These are phyloP conservation scores for Apiosordaria backusii DNA, from an alignment of 495 filamentous ascomycete genomes.

Conservation along the genomic window DNA sequence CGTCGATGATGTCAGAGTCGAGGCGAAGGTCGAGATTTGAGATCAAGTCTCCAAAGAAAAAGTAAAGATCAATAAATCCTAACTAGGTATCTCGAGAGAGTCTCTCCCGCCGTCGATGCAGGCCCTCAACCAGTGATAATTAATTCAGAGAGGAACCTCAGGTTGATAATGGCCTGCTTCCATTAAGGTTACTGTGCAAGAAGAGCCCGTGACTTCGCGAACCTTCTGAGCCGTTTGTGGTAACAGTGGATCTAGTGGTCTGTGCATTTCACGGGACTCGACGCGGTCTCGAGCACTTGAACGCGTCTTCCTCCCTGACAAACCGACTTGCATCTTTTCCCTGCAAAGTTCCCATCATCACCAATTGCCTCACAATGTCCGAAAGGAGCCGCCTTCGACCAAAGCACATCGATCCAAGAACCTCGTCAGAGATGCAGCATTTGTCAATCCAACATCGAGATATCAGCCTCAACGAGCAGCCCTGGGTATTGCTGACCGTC, in stretches of 20 bases:
- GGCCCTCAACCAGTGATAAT: neutral
- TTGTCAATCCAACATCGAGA: constrained; percentile 18
- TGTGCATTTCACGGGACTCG: neutral
- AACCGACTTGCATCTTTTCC: constrained; percentile 5
- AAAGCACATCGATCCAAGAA: constrained; percentile 9
- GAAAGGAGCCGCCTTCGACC: constrained; percentile 12
- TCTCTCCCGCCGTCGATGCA: too few species aligned
- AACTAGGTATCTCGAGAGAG: neutral
- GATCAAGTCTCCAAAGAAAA: neutral
- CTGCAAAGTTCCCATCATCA: constrained; percentile 10
- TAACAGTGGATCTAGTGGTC: neutral
- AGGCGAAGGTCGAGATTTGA: neutral
- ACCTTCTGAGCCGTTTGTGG: neutral
- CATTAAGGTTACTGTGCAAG: neutral
- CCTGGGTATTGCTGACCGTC: constrained; percentile 10
- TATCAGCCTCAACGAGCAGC: constrained; percentile 20
- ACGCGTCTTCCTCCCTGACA: constrained; percentile 14
- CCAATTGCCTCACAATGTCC: constrained; percentile 26
- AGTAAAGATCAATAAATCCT: neutral
- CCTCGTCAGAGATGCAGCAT: constrained; percentile 17
- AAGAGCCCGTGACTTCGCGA: constrained; percentile 22
- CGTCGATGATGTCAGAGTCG: constrained; percentile 1
- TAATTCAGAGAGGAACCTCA: neutral
- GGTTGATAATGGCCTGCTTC: neutral
- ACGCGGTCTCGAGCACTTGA: neutral